Evolutionary conservation across 495 filamentous ascomycete genomes (phyloP).

Genomic region (Geoglossum glabrum): DNA sequence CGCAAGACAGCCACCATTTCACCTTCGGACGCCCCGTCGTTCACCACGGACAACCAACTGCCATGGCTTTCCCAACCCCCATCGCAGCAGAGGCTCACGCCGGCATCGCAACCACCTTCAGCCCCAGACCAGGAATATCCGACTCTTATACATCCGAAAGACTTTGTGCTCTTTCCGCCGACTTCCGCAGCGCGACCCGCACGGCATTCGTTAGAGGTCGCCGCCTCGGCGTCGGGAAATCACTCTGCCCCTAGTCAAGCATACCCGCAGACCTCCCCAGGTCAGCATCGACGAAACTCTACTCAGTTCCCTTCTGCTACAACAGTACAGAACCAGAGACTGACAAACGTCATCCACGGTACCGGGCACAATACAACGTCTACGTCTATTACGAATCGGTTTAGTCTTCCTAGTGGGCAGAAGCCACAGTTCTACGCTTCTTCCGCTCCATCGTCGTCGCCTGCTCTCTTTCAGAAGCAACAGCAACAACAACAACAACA

Average conservation of each 20-base stretch:
- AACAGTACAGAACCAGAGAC: constrained; percentile 3
- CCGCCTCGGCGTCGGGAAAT: neutral
- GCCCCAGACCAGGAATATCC: constrained; percentile 20
- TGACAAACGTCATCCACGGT: constrained; percentile 5
- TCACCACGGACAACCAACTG: constrained; percentile 47
- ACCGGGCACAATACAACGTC: constrained; percentile 5
- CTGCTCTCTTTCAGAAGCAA: constrained; percentile 13
- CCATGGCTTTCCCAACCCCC: constrained; percentile 40
- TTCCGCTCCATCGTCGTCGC: constrained; percentile 16
- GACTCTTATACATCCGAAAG: constrained; percentile 17
- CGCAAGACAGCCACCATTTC: constrained; percentile 19
- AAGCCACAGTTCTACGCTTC: constrained; percentile 17
- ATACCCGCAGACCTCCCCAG: neutral
- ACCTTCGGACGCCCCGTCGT: constrained; percentile 36
- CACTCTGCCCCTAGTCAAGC: neutral
- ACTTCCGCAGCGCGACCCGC: constrained; percentile 16
- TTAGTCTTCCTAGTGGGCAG: constrained; percentile 1
- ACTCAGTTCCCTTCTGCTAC: constrained; percentile 4
- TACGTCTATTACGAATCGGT: constrained; percentile 3
- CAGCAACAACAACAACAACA: constrained; percentile 17
- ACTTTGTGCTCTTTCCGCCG: constrained; percentile 23
- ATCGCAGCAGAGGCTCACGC: constrained; percentile 21
- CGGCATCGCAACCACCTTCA: constrained; percentile 22
- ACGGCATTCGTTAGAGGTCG: constrained; percentile 12
- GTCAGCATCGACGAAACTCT: constrained; percentile 3